Percentiles rank a stretch among this genome's conserved stretches.
phyloP scores from a whole-genome alignment of 2,329 filamentous ascomycete species.

The Emericellopsis atlantica region DNA sequence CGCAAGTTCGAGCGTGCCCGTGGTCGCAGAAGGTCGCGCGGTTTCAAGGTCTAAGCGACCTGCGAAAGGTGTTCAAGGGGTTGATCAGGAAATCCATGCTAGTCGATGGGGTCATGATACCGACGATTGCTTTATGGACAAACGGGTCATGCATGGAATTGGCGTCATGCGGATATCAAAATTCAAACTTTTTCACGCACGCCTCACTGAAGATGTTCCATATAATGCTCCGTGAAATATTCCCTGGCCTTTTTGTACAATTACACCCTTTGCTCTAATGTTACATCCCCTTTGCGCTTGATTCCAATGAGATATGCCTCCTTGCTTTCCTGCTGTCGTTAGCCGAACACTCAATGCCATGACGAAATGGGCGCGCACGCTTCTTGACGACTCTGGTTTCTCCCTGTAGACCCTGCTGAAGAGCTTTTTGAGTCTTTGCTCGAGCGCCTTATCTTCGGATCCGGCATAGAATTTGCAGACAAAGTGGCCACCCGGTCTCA shows the following conservation, averaged over 20 bases:
- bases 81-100: constrained; percentile 5
- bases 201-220: not conserved
- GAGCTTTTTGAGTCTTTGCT: constrained; percentile 59
- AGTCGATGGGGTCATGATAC: constrained; percentile 1
- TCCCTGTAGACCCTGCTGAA: constrained; percentile 74
- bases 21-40: constrained; percentile 95
- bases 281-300: constrained; percentile 42
- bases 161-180: constrained; percentile 30
- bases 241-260: not conserved
- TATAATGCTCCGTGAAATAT: not conserved
- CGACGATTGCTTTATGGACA: not conserved
- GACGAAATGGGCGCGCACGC: constrained; percentile 38
- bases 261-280: constrained; percentile 5
- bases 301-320: constrained; percentile 82
- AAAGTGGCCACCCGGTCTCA: constrained; percentile 75
- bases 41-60: constrained; percentile 95
- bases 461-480: constrained; percentile 98
- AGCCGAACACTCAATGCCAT: not conserved
- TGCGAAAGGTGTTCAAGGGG: constrained; percentile 5
- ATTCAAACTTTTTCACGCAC: constrained; percentile 1
- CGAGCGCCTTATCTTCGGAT: constrained; percentile 67
- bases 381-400: constrained; percentile 85
- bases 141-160: constrained; percentile 5
- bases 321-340: constrained; percentile 30
- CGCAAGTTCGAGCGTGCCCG: constrained; percentile 99